phyloP scores from a whole-genome alignment of 305 asterid genomes.

The Ajuga reptans region DNA sequence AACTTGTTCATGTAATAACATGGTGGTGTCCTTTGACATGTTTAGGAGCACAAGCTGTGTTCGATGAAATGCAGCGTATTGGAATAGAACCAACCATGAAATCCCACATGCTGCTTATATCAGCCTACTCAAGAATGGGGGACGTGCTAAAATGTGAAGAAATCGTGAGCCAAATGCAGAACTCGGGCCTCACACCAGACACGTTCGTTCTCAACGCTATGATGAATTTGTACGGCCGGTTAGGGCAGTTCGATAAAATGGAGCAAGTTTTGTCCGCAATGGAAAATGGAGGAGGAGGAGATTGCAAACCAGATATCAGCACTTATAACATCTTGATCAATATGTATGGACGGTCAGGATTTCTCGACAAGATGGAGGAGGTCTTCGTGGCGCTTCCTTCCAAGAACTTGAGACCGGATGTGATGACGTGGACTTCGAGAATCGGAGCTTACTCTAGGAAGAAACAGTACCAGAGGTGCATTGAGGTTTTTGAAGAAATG shows the following conservation, averaged over 20 bases:
- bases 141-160: conserved; percentile 61
- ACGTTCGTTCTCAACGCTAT: conserved; percentile 61
- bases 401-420: conserved; percentile 54
- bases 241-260: conserved; percentile 70
- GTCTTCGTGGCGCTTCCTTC: conserved; percentile 37
- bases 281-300: conserved; percentile 46
- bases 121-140: conserved; percentile 63
- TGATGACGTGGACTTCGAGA: conserved; percentile 68
- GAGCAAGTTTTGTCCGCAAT: conserved; percentile 49
- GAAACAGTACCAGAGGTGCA: conserved; percentile 54
- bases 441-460: conserved; percentile 74
- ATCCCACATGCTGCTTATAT: conserved; percentile 68
- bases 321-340: conserved; percentile 75
- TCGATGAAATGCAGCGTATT: conserved; percentile 65
- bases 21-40: neutral
- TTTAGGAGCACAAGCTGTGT: conserved; percentile 67
- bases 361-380: conserved; percentile 63
- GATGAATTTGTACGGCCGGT: conserved; percentile 71
- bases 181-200: conserved; percentile 50
- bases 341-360: conserved; percentile 62
- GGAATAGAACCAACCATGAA: conserved; percentile 72
- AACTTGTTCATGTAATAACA: neutral
- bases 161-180: conserved; percentile 49
- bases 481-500: conserved; percentile 82
- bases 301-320: conserved; percentile 52